Evolutionary conservation across 805 yeast species (phyloP), one percentile per base, ranked within the genome.

Genomic region (Pichia cephalocereana): DNA sequence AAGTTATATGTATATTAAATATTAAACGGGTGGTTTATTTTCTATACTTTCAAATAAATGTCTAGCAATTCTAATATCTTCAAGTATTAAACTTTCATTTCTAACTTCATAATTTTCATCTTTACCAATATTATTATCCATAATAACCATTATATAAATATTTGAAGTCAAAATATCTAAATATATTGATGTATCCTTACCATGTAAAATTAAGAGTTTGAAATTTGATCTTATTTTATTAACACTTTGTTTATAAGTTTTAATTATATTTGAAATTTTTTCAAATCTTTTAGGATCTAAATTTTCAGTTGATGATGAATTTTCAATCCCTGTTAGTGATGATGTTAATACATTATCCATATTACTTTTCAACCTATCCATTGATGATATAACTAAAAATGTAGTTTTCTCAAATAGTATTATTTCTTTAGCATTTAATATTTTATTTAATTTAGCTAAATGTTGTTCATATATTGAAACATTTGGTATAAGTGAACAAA

Each of bases 251-350:
- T 93, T 89, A 67, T 86, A 91, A 27, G 95, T 88, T 61, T 91
- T 91, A 72, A 91, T 87, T 50, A 91, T 89, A 63, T 88, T 90
- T 26, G 95, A 85, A 26, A 91, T 89, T 62, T 90, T 91, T 62
- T 91, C 98, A 60, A 90, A 91, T 57, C 98, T 71, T 57, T 91
- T 88, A 7, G 97, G 96, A 59, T 91, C 97, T 46, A 89, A 71
- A 32, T 49, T 51, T 30, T 52, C 45, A 8, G 49, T 47, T 10
- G 50, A 37, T 17, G 19, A 17, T 17, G 12, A 17, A 17, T 37
- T 37, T 4, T 11, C 23, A 17, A 17, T n/a, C 8, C 17, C 17
- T 3, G 26, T 23, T 23, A 23, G 26, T 2, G 8, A 8, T 14
- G 17, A n/a, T 11, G 44, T 31, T 15, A 48, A 41, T 38, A 43